phyloP scores from a whole-genome alignment of 768 basidiomycete species.

The Cystobasidium onofrii region DNA sequence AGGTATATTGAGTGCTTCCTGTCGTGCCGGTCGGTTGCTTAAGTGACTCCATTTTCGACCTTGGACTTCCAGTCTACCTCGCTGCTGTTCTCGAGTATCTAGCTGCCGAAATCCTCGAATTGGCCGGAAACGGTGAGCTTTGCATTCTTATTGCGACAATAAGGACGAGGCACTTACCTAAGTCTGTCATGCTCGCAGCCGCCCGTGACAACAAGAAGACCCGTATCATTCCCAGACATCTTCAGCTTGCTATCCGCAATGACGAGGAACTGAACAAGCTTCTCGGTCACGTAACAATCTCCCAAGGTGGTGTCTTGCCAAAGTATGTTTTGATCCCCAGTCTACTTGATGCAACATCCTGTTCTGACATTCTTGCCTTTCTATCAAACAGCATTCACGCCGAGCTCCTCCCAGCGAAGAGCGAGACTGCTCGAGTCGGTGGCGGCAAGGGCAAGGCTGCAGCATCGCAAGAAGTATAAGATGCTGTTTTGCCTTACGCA shows the following conservation, averaged over 20 bases:
- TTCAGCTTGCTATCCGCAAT: conserved; percentile 68
- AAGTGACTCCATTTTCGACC: neutral
- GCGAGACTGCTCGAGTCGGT: neutral
- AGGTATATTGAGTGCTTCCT: neutral
- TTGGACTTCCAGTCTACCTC: conserved; percentile 56
- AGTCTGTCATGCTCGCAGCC: conserved; percentile 45
- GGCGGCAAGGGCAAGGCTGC: conserved; percentile 19
- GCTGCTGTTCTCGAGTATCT: conserved; percentile 81
- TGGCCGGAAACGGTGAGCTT: conserved; percentile 64
- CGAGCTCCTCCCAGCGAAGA: conserved; percentile 33
- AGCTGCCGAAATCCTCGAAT: conserved; percentile 74
- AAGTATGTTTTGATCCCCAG: neutral
- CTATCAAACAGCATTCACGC: conserved; percentile 26
- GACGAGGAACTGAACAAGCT: conserved; percentile 59
- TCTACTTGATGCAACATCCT: neutral
- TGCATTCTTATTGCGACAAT: conserved; percentile 51
- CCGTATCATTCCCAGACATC: conserved; percentile 70
- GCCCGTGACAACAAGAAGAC: conserved; percentile 73
- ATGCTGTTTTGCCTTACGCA: neutral
- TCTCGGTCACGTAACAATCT: conserved; percentile 61
- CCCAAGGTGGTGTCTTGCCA: conserved; percentile 54
- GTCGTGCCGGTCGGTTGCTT: neutral
- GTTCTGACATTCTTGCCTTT: neutral
- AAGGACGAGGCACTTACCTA: neutral
- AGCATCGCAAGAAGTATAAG: conserved; percentile 22